Evolutionary conservation across 805 yeast species (phyloP), one percentile per base, ranked within the genome.

Genomic region (Novakomyces olei): DNA sequence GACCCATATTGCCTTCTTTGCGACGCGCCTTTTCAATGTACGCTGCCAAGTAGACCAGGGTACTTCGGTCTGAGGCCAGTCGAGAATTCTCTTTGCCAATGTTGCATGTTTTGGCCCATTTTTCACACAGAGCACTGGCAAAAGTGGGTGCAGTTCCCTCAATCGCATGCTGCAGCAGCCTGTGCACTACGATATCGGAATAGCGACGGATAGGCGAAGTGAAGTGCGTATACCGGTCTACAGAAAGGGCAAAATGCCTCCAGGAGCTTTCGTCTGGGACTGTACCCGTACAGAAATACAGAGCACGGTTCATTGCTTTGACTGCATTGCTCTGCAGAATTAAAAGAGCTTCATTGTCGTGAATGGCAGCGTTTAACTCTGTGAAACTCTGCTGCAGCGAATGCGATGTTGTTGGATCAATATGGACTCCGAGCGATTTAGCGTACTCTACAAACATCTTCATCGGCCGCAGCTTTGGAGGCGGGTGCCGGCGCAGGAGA

Each of bases 151-250:
- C 32, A n/a, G 14, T 15, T 10, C 22, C 15, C 24, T 52, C 54
- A 26, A 88, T 50, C 18, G 73, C 67, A 2, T 69, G 51, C 48
- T 78, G 83, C 42, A 88, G 57, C 55, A 88, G 98, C 44, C 94
- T 69, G 48, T 88, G 98, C 26, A 79, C 96, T 42, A 83, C 67
- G 33, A 79, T 62, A 51, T 88, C 98, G 1, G 92, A 81, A 50
- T 83, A 88, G 45, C 98, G 66, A 50, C 92, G 67, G 48, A 80
- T 58, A 10, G 98, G 96, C 1, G 92, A 68, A n/a, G 78, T 75
- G 58, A 83, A 83, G 53, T 85, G 95, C 0, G 96, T 79, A 51
- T 79, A 88, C 28, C 80, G 58, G 19, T 94, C 92, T 36, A 76
- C 51, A 41, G 80, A 80, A 48, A 74, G 67, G 47, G 77, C 66